Evolutionary conservation across 2,329 filamentous ascomycete genomes (phyloP).

Genomic region (Microdochium bolleyi): DNA sequence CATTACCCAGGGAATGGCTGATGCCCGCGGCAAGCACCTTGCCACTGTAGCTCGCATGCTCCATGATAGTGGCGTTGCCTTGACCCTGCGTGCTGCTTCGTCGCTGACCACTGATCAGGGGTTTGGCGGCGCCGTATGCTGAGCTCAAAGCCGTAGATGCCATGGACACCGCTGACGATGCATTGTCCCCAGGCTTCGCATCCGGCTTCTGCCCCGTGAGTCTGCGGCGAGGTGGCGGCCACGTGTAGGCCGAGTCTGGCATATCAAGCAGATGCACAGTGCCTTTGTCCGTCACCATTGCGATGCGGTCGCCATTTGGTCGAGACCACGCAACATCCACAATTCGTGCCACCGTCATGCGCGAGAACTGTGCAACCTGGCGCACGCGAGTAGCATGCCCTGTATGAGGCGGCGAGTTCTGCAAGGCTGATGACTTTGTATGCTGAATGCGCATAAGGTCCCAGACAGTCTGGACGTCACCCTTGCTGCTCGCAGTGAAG

Average conservation of each 20-base stretch:
- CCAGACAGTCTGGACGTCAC: slow-evolving; percentile 79
- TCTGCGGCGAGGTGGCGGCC: slow-evolving; percentile 66
- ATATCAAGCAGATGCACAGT: slow-evolving; percentile 90
- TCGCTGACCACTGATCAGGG: slow-evolving; percentile 46
- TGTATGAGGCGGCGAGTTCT: slow-evolving; percentile 38
- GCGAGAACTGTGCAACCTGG: slow-evolving; percentile 80
- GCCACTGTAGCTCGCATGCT: slow-evolving; percentile 60
- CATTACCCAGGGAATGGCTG: slow-evolving; percentile 65
- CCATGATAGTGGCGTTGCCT: slow-evolving; percentile 38
- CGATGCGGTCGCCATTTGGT: slow-evolving; percentile 73
- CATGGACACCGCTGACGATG: slow-evolving; percentile 53
- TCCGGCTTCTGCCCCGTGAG: slow-evolving; percentile 33
- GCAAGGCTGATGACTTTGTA: slow-evolving; percentile 53
- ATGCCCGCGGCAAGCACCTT: slow-evolving; percentile 67
- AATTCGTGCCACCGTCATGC: slow-evolving; percentile 86
- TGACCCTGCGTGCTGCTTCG: slow-evolving; percentile 38
- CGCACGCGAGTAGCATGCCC: slow-evolving; percentile 56
- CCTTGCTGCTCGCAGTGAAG: slow-evolving; percentile 74
- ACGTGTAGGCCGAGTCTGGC: slow-evolving; percentile 73
- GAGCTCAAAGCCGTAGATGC: slow-evolving; percentile 65
- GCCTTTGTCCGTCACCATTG: slow-evolving; percentile 88
- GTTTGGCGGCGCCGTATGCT: slow-evolving; percentile 60
- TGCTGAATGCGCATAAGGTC: slow-evolving; percentile 62
- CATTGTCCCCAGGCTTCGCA: slow-evolving; percentile 38
- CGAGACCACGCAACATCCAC: slow-evolving; percentile 84